Conservation (phyloP, 1,284 basidiomycete species). For the Rhodotorula sp. region DNA sequence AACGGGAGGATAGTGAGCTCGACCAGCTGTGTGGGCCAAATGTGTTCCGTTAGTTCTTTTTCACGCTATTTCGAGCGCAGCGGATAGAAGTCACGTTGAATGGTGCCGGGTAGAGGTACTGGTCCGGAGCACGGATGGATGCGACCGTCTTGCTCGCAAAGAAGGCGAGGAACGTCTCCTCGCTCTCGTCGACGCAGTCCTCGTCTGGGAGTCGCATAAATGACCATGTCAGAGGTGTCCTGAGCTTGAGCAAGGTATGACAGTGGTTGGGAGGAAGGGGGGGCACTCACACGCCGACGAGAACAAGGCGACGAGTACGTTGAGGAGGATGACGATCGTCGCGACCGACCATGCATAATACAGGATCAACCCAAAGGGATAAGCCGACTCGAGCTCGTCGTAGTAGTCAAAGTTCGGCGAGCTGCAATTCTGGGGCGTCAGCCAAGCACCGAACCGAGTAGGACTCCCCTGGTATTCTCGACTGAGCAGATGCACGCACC, state of each 20-base stretch:
- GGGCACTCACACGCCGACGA: constrained; percentile 2
- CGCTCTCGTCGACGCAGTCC: constrained; percentile 55
- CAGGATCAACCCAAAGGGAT: constrained; percentile 64
- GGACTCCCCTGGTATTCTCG: no score
- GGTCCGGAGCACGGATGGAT: constrained; percentile 66
- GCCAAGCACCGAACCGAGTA: constrained; percentile 52
- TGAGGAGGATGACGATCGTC: constrained; percentile 82
- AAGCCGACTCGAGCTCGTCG: constrained; percentile 51
- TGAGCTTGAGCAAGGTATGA: not conserved
- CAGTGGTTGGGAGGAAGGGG: not conserved
- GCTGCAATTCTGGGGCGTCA: constrained; percentile 50
- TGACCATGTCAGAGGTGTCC: constrained; percentile 8
- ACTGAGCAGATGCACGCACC: constrained; percentile 51
- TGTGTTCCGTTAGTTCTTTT: not conserved
- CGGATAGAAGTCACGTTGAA: constrained; percentile 12
- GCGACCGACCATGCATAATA: constrained; percentile 72
- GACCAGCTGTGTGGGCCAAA: constrained; percentile 12
- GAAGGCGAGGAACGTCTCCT: constrained; percentile 78
- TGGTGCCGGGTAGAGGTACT: constrained; percentile 57
- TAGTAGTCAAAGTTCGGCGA: constrained; percentile 70
- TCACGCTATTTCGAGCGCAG: no score
- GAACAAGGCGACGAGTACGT: constrained; percentile 88
- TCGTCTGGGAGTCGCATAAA: constrained; percentile 30
- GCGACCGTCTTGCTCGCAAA: constrained; percentile 45
- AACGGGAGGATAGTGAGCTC: constrained; percentile 42